Evolutionary conservation across 2,329 filamentous ascomycete species (phyloP).

Genomic region (Hypoxylon sp.): DNA sequence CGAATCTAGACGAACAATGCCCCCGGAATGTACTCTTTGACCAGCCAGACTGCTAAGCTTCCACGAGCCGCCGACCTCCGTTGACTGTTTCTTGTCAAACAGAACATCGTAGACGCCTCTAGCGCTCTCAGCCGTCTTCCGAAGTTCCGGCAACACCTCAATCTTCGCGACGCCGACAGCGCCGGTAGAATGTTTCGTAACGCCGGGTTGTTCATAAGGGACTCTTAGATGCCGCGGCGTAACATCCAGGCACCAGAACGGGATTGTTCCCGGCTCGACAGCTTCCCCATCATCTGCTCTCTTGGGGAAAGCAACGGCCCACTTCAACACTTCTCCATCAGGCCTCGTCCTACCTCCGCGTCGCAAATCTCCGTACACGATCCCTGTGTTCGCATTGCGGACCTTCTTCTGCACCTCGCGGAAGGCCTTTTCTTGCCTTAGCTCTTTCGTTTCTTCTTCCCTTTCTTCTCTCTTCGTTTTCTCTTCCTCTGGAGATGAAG

Average conservation of each 20-base stretch:
- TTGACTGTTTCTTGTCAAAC: constrained; percentile 15
- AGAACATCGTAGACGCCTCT: constrained; percentile 52
- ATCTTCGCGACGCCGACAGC: constrained; percentile 67
- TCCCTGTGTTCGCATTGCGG: constrained; percentile 50
- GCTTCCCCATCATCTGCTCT: constrained; percentile 31
- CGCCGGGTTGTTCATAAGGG: constrained; percentile 58
- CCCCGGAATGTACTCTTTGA: constrained; percentile 31
- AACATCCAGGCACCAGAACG: constrained; percentile 77
- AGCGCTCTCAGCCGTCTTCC: constrained; percentile 36
- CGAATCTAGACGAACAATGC: constrained; percentile 11
- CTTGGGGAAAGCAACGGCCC: constrained; percentile 66
- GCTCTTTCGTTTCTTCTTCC: not conserved
- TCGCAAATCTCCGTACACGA: constrained; percentile 65
- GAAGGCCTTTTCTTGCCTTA: constrained; percentile 55
- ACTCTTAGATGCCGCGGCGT: constrained; percentile 71
- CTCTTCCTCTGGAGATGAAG: constrained; percentile 44
- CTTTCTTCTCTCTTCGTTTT: constrained; percentile 2
- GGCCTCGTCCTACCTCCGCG: constrained; percentile 68
- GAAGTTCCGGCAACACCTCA: constrained; percentile 54
- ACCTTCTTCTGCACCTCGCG: constrained; percentile 57
- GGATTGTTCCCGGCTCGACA: constrained; percentile 65
- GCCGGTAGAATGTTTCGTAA: constrained; percentile 65
- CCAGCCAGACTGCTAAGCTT: constrained; percentile 23
- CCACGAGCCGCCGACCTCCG: constrained; percentile 11
- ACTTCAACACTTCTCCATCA: constrained; percentile 71